phyloP scores from a whole-genome alignment of 768 basidiomycete genomes.

The Terana coerulea region DNA sequence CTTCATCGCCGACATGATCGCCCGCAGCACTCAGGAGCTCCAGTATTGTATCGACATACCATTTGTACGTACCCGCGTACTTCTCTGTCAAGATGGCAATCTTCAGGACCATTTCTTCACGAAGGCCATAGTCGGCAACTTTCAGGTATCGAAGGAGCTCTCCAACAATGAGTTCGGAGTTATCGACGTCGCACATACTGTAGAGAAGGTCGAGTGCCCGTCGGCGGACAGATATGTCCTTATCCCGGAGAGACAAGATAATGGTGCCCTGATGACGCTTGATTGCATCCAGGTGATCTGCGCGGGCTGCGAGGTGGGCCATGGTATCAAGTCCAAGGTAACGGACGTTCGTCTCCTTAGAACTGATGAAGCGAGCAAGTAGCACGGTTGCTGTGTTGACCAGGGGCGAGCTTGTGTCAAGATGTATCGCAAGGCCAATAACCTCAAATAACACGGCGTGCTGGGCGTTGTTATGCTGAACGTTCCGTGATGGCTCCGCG shows the following conservation, averaged over 20 bases:
- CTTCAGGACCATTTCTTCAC: constrained; percentile 99
- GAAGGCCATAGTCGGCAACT: constrained; percentile 93
- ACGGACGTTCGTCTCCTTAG: constrained; percentile 97
- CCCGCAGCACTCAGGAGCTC: constrained; percentile 95
- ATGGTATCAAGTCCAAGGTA: constrained; percentile 98
- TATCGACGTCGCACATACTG: constrained; percentile 99
- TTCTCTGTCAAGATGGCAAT: constrained; percentile 99
- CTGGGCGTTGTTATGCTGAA: constrained; percentile 98
- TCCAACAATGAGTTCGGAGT: constrained; percentile 93
- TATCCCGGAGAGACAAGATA: constrained; percentile 90
- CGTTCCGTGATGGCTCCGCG: constrained; percentile 87
- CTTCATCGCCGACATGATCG: constrained; percentile 98
- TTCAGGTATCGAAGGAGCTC: constrained; percentile 91
- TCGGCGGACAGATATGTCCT: constrained; percentile 94
- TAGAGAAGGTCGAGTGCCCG: constrained; percentile 94
- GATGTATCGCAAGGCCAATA: constrained; percentile 92
- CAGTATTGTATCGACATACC: constrained; percentile 98
- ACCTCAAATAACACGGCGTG: constrained; percentile 98
- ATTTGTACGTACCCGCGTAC: constrained; percentile 95
- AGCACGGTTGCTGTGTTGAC: constrained; percentile 87
- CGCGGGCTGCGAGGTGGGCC: constrained; percentile 94
- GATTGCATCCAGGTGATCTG: constrained; percentile 86
- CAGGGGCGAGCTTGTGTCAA: constrained; percentile 87
- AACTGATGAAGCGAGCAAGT: constrained; percentile 93
- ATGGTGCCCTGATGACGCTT: constrained; percentile 97